A percentile compares a stretch with the other conserved stretches of the same genome.
phyloP scores from a whole-genome alignment of 768 basidiomycete species.

The Pilatotrama ljubarskyi region DNA sequence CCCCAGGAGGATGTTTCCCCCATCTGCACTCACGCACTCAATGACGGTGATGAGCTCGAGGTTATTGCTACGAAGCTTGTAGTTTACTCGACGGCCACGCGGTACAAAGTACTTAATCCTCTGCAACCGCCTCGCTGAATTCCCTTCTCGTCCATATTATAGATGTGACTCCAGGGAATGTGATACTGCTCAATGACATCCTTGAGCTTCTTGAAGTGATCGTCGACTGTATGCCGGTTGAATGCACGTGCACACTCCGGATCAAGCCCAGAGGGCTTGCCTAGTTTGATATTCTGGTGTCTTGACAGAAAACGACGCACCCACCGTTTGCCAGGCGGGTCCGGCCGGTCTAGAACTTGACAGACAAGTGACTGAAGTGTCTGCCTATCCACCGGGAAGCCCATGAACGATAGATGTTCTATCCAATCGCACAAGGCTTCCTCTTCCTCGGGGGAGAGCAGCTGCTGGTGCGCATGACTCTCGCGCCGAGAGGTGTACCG shows the following conservation, averaged over 20 bases:
- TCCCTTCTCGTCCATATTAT: conserved; percentile 33
- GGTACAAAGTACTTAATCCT: conserved; percentile 20
- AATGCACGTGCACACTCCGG: conserved; percentile 36
- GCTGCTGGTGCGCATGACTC: conserved; percentile 19
- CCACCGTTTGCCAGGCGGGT: conserved; percentile 17
- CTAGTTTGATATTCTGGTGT: conserved; percentile 25
- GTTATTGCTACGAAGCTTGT: conserved; percentile 33
- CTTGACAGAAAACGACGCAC: conserved; percentile 25
- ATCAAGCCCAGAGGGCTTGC: conserved; percentile 34
- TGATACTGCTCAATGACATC: conserved; percentile 4
- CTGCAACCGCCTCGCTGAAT: conserved; percentile 19
- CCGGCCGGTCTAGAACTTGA: neutral
- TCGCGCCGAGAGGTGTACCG: conserved; percentile 4
- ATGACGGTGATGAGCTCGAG: conserved; percentile 49
- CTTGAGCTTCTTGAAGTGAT: conserved; percentile 12
- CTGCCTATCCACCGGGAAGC: conserved; percentile 16
- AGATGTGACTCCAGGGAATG: conserved; percentile 23
- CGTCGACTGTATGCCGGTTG: conserved; percentile 27
- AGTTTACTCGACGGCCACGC: conserved; percentile 20
- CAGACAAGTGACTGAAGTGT: too few relatives aligned
- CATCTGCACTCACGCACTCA: conserved; percentile 45
- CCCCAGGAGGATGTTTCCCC: conserved; percentile 34
- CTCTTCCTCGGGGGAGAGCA: conserved; percentile 24
- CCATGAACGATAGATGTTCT: conserved; percentile 8
- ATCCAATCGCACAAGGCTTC: conserved; percentile 25